Evolutionary conservation across 495 filamentous ascomycete species (phyloP).

Genomic region (Xylaria curta): DNA sequence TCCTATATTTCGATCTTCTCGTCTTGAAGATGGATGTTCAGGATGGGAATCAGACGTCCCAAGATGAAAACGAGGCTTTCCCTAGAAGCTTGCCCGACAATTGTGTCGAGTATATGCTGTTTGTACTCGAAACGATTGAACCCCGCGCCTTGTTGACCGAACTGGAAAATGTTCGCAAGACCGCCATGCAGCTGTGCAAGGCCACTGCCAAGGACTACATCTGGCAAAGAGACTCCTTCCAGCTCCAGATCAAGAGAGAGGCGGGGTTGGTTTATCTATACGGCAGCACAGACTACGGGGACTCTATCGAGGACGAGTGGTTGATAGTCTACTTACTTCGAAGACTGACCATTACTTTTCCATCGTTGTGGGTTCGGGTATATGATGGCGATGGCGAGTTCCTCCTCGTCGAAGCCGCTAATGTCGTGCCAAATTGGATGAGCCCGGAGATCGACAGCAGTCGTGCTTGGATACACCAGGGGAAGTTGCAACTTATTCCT

Average conservation of each 20-base stretch:
- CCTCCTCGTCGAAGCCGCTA: constrained; percentile 91
- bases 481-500: constrained; percentile 77
- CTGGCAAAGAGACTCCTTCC: constrained; percentile 88
- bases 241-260: constrained; percentile 61
- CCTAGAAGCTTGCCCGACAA: constrained; percentile 84
- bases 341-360: constrained; percentile 74
- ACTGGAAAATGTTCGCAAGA: constrained; percentile 74
- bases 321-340: constrained; percentile 90
- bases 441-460: constrained; percentile 90
- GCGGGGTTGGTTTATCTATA: constrained; percentile 64
- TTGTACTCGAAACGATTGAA: constrained; percentile 67
- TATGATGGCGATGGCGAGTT: constrained; percentile 94
- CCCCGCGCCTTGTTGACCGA: constrained; percentile 54
- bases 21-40: constrained; percentile 29
- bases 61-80: constrained; percentile 65
- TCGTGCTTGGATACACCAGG: constrained; percentile 81
- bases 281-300: constrained; percentile 83
- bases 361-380: constrained; percentile 80
- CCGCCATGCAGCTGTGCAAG: constrained; percentile 66
- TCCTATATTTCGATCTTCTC: neutral
- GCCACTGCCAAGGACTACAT: constrained; percentile 81
- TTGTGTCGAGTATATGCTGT: constrained; percentile 84
- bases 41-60: constrained; percentile 37
- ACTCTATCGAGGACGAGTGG: constrained; percentile 97
- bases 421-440: constrained; percentile 84